phyloP scores from a whole-genome alignment of 2,329 filamentous ascomycete species.

The Nemania sp. region DNA sequence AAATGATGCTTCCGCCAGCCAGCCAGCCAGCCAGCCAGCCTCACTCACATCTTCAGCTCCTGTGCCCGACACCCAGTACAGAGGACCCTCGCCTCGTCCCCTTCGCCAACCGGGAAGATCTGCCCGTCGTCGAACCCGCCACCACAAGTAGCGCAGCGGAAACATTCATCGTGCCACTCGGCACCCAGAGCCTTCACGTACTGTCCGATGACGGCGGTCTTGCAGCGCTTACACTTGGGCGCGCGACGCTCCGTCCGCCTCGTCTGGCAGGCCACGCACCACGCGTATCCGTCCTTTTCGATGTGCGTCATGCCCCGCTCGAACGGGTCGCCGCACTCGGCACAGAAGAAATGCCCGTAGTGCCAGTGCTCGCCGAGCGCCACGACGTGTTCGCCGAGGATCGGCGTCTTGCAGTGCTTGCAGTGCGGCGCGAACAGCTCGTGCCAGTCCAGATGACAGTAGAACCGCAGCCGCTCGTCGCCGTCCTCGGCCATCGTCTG shows the following conservation, averaged over 20 bases:
- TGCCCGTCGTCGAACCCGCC: slow-evolving; percentile 67
- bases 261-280: slow-evolving; percentile 93
- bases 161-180: slow-evolving; percentile 94
- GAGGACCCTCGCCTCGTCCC: slow-evolving; percentile 53
- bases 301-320: slow-evolving; percentile 72
- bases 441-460: slow-evolving; percentile 98
- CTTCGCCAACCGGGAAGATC: slow-evolving; percentile 63
- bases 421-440: slow-evolving; percentile 91
- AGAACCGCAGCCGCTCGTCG: slow-evolving; percentile 79
- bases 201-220: slow-evolving; percentile 81
- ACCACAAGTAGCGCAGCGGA: slow-evolving; percentile 72
- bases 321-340: slow-evolving; percentile 97
- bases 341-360: slow-evolving; percentile 97
- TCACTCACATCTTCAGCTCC: slow-evolving; percentile 60
- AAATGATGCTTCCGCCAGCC: too few relatives aligned
- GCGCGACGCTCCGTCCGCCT: slow-evolving; percentile 86
- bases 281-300: slow-evolving; percentile 96
- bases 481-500: slow-evolving; percentile 72
- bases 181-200: slow-evolving; percentile 87
- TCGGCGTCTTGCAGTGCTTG: slow-evolving; percentile 95
- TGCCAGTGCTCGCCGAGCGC: slow-evolving; percentile 97
- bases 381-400: slow-evolving; percentile 91
- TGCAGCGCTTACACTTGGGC: slow-evolving; percentile 86
- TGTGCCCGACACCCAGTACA: slow-evolving; percentile 65
- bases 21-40: too few relatives aligned